These are phyloP conservation scores for Yarrowia sp. DNA, from an alignment of 805 yeast species.

Conservation along the genomic window DNA sequence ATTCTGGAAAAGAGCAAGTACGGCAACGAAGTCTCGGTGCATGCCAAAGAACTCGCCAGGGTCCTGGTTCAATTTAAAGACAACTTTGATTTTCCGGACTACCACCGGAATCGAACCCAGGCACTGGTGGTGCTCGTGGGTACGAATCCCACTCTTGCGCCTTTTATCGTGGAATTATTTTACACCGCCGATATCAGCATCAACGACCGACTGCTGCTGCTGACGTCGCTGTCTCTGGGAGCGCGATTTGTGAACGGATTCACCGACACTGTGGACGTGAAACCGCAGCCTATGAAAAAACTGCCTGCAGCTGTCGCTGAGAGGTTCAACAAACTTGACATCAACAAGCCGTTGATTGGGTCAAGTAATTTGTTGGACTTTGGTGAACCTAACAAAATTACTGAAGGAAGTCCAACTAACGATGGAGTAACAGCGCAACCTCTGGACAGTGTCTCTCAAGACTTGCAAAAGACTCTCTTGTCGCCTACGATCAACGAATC, in stretches of 20 bases:
- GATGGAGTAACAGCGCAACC: constrained; percentile 6
- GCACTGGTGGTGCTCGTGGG: constrained; percentile 70
- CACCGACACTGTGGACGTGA: constrained; percentile 49
- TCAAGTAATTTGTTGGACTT: constrained; percentile 18
- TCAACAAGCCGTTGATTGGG: constrained; percentile 4
- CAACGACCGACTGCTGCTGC: constrained; percentile 73
- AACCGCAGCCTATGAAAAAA: constrained; percentile 51
- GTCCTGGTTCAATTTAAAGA: constrained; percentile 63
- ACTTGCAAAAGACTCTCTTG: constrained; percentile 45
- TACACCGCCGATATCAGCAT: constrained; percentile 79
- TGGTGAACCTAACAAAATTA: neutral
- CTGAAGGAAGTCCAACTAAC: too few relatives aligned
- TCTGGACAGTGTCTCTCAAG: constrained; percentile 39
- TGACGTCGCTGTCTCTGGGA: constrained; percentile 72
- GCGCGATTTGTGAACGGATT: constrained; percentile 75
- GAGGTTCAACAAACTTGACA: constrained; percentile 47
- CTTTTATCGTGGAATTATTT: constrained; percentile 55
- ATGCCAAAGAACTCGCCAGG: constrained; percentile 62
- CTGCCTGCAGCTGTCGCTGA: constrained; percentile 60
- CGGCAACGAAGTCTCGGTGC: constrained; percentile 66
- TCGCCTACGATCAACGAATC: constrained; percentile 43
- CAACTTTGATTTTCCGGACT: constrained; percentile 61
- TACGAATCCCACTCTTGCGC: constrained; percentile 56
- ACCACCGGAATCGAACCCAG: constrained; percentile 70
- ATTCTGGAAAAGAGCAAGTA: constrained; percentile 68